Evolutionary conservation across 192 early-diverging fungal genomes (phyloP), one percentile per base, ranked within the genome.

Genomic region (Jimgerdemannia flammicorona): DNA sequence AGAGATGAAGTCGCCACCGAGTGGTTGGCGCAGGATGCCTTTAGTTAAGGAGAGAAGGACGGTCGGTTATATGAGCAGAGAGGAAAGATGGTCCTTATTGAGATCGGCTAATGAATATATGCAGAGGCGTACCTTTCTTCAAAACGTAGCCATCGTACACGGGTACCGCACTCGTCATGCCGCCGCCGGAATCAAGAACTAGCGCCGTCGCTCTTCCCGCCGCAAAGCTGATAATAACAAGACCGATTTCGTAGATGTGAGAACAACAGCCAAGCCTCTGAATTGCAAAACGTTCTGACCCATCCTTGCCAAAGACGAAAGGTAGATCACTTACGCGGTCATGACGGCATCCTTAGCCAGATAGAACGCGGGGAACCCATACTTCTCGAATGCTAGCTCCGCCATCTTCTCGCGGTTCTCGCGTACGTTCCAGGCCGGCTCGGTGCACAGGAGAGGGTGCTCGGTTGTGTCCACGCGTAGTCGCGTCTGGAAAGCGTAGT

Each of bases 81-180:
- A 77, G 54, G 66, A 59, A 59, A 29, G 29, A 29, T 29, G 29
- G 0, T 59, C 49, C 6, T 59, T 10, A 59, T 18, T 20, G 14
- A 43, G 11, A 11, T 19, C 67, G 2, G 14, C 0, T 4, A 72
- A 67, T 18, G 19, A 70, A 64, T 44, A 43, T 9, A 67, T 64
- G n/a, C 40, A 44, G 65, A 29, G 43, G 66, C 66, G 72, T 68
- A 79, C 91, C 94, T 84, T 98, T 97, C 77, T 95, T 96, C 63
- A 99, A 80, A 18, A 96, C 95, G 79, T 92, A 99, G 43, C 98
- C 98, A 77, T 99, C 98, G 77, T 92, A 93, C 14, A 99, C 98
- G n/a, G 98, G 96, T 3, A 95, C 93, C 6, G 91, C 96, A 74
- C 94, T 97, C 2, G 95, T 95, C 68, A 85, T 90, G 44, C 90